Evolutionary conservation across 805 yeast species (phyloP).

Genomic region (Kregervanrija pseudodelftensis): DNA sequence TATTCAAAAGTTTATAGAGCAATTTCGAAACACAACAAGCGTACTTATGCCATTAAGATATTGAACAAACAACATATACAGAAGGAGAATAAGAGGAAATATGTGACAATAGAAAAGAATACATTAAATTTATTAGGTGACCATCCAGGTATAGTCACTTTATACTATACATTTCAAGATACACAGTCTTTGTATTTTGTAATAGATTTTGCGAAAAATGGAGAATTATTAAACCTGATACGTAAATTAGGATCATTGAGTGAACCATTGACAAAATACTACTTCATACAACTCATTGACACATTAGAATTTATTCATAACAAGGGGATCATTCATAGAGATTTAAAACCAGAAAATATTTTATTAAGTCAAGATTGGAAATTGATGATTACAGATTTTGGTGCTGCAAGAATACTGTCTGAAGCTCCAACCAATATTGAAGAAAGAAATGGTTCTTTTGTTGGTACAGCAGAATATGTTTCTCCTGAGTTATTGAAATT

Average conservation of each 20-base stretch:
- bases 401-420: slow-evolving; percentile 79
- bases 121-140: slow-evolving; percentile 81
- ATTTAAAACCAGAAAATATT: slow-evolving; percentile 91
- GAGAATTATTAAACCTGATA: slow-evolving; percentile 80
- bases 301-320: slow-evolving; percentile 84
- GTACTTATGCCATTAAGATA: slow-evolving; percentile 84
- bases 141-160: slow-evolving; percentile 90
- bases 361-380: slow-evolving; percentile 79
- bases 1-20: slow-evolving; percentile 92
- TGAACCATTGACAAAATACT: slow-evolving; percentile 70
- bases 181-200: slow-evolving; percentile 83
- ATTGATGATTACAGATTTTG: slow-evolving; percentile 91
- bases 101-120: slow-evolving; percentile 90
- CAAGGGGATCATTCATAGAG: slow-evolving; percentile 88
- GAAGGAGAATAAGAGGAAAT: slow-evolving; percentile 88
- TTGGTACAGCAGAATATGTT: slow-evolving; percentile 96
- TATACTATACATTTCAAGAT: slow-evolving; percentile 94
- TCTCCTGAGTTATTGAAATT: slow-evolving; percentile 80
- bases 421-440: slow-evolving; percentile 25
- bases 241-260: slow-evolving; percentile 71
- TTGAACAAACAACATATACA: slow-evolving; percentile 90
- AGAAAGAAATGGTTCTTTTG: slow-evolving; percentile 64
- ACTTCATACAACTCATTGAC: slow-evolving; percentile 82
- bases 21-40: slow-evolving; percentile 61
- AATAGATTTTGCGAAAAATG: slow-evolving; percentile 88